A percentile compares a stretch with the other conserved stretches of the same genome.
phyloP scores from a whole-genome alignment of 2,329 filamentous ascomycete species.

The Pseudogymnoascus sp. region DNA sequence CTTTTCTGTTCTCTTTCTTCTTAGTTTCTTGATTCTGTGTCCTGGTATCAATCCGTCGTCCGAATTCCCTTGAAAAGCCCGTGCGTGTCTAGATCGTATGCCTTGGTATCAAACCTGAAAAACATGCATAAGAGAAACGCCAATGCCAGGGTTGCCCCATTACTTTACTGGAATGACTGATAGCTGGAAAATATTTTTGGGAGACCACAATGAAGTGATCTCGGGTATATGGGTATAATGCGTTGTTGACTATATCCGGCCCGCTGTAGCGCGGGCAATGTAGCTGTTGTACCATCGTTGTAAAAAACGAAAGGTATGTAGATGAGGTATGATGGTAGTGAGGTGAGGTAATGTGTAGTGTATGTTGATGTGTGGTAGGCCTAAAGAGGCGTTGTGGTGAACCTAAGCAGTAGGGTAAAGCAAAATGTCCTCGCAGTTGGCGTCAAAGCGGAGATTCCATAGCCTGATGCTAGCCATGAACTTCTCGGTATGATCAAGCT shows the following conservation, averaged over 20 bases:
- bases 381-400: neutral
- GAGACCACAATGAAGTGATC: slow-evolving; percentile 2
- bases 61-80: slow-evolving; percentile 8
- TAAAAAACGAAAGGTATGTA: slow-evolving; percentile 1
- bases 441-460: slow-evolving; percentile 91
- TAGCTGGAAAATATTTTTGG: slow-evolving; percentile 8
- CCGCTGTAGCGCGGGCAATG: slow-evolving; percentile 2
- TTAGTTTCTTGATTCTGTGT: neutral
- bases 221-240: slow-evolving; percentile 9
- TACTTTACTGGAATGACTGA: slow-evolving; percentile 7
- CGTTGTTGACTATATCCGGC: slow-evolving; percentile 5
- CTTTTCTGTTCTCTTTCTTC: neutral
- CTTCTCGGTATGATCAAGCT: slow-evolving; percentile 83
- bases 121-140: slow-evolving; percentile 8
- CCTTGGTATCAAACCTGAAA: slow-evolving; percentile 1
- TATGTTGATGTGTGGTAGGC: neutral
- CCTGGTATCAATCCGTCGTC: slow-evolving; percentile 8
- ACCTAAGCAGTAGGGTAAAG: slow-evolving; percentile 17
- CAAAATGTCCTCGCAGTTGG: slow-evolving; percentile 89
- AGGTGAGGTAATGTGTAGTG: neutral
- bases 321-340: neutral
- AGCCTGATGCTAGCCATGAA: slow-evolving; percentile 82
- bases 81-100: slow-evolving; percentile 6
- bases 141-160: slow-evolving; percentile 5
- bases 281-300: slow-evolving; percentile 1